Conservation (phyloP, 2,329 filamentous ascomycete species). For the Neurospora sp. region DNA sequence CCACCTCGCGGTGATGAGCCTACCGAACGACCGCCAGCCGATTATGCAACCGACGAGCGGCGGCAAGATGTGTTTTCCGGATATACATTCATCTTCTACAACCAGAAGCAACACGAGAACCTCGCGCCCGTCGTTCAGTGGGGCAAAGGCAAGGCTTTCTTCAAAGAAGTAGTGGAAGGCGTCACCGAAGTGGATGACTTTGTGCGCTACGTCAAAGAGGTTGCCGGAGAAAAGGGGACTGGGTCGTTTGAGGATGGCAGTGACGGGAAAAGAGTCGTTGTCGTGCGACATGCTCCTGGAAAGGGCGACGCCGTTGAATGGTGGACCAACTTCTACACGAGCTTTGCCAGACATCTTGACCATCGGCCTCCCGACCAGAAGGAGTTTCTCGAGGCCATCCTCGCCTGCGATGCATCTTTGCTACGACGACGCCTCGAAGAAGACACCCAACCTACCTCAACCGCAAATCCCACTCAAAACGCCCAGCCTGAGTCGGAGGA, state of each 20-base stretch:
- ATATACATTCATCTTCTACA: conserved; percentile 83
- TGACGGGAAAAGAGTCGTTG: conserved; percentile 61
- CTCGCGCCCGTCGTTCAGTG: conserved; percentile 65
- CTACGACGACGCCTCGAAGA: conserved; percentile 60
- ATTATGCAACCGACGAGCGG: conserved; percentile 58
- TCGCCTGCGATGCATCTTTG: conserved; percentile 65
- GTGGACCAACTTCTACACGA: conserved; percentile 58
- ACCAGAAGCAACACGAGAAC: conserved; percentile 63
- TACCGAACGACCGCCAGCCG: conserved; percentile 52
- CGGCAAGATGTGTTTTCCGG: conserved; percentile 70
- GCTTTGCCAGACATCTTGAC: conserved; percentile 61
- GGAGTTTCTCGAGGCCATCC: conserved; percentile 83
- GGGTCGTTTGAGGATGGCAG: conserved; percentile 54
- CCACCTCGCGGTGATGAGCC: conserved; percentile 70
- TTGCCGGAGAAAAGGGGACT: conserved; percentile 64
- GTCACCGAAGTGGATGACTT: conserved; percentile 66
- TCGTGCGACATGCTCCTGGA: conserved; percentile 60
- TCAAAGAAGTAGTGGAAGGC: conserved; percentile 49
- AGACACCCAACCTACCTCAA: conserved; percentile 24
- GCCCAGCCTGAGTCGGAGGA: neutral
- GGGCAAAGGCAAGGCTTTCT: conserved; percentile 72
- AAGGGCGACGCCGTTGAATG: conserved; percentile 48
- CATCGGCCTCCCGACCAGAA: conserved; percentile 81
- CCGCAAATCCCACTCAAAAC: conserved; percentile 6
- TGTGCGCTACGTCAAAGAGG: conserved; percentile 62